Base-by-base conservation (phyloP, 1,284 basidiomycete genomes). In the Trametes versicolor region DNA sequence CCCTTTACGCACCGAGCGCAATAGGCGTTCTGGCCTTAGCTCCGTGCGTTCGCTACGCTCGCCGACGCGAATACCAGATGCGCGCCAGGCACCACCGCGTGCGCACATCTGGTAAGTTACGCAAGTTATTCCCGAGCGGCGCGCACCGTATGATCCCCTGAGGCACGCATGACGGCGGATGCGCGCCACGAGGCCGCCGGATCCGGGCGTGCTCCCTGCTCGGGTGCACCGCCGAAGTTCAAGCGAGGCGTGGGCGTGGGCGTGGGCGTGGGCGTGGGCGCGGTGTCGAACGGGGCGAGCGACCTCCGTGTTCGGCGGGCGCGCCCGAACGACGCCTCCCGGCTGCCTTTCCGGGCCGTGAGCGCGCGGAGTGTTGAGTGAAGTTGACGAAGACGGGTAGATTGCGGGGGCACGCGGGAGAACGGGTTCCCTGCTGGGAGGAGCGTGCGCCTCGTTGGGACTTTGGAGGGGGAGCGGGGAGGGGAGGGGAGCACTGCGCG, bases 11-110 rank as follows among this genome's bases (percentile, higher is more conserved):
- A 53, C 41, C 58, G 36, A 27, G 27, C 45, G 54, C n/a, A 21
- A 57, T 48, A 57, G 55, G 58, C 51, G 41, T 60, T 29, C 21
- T 32, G 58, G 50, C 25, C 49, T 45, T 60, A 60, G 51, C 50
- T 53, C 58, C 58, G 58, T 60, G 50, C 39, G 15, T 15, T 25
- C 48, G 19, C 34, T 10, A 7, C 37, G 47, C 27, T 10, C 21
- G 57, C 27, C 39, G 25, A 19, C 6, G 49, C 58, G 27, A 34
- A 21, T n/a, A 13, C 43, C 29, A 21, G 41, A 19, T 17, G n/a
- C 43, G 15, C 13, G 47, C 58, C 2, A 36, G 50, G 41, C 50
- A 47, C 51, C 9, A 15, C 53, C 54, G 54, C 45, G 39, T 47
- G 34, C 39, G 15, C 39, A 25, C 17, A 47, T 36, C 39, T 19